Evolutionary conservation across 192 early-diverging fungal species (phyloP), one percentile per base, ranked within the genome.

Genomic region (Backusella psychrophila): DNA sequence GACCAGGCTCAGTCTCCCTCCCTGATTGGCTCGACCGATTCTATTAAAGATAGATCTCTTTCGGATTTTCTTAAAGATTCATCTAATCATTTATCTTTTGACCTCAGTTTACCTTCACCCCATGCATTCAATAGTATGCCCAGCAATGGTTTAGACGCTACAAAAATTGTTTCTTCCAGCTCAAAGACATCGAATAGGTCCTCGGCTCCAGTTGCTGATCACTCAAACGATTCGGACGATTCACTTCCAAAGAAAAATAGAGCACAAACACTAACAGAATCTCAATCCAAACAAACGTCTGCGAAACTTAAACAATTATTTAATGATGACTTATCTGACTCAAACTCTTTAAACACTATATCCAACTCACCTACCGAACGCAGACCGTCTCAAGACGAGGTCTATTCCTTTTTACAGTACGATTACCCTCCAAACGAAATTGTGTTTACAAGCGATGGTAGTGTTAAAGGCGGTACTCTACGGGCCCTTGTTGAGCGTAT

Each of bases 391-490:
- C 38, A 94, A 92, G 77, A 96, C 94, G 69, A 96, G 93, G 36
- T 97, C 94, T 15, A 87, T 98, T 39, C 75, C 21, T 63, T 63
- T 63, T 85, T 98, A 52, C 82, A 85, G 71, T 91, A 94, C 74
- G 96, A 97, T 73, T 93, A 93, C 77, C 73, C 78, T 8, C 85
- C 85, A 9, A 85, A 90, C 26, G 95, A 96, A 19, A 87, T 98
- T 46, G 79, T 93, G 8, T 92, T 95, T 79, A 94, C 94, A 80
- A 90, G 87, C 85, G 97, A 98, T 73, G 94, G 93, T 9, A 85
- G 91, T 73, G 95, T 98, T 35, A 94, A 93, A 78, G 97, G 96
- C 66, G 97, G 95, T 39, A 98, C 96, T 12, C 86, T 98, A 53
- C 73, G 80, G 12, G 96, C 95, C 36, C 85, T 98, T 19, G 87